Evolutionary conservation across 208 protist species (phyloP).

Genomic region (Porcisia hertigi): DNA sequence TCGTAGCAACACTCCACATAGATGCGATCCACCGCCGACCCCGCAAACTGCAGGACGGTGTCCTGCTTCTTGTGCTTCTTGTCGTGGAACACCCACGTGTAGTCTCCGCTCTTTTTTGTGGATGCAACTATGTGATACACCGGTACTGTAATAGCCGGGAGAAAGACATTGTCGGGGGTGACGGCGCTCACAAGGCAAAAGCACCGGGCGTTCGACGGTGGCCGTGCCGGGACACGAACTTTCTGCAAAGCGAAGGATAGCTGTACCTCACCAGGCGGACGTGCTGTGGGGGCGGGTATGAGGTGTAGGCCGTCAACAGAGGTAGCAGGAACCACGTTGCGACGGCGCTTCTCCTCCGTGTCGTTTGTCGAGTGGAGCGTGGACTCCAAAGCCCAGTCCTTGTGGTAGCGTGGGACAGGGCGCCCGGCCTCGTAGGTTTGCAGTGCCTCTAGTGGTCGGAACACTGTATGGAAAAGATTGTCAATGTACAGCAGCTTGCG

Average conservation of each 20-base stretch:
- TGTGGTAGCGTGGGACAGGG: conserved; percentile 31
- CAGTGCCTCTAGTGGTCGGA: conserved; percentile 31
- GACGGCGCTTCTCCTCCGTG: conserved; percentile 56
- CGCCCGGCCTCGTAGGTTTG: conserved; percentile 31
- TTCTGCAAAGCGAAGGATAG: conserved; percentile 48
- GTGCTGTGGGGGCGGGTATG: conserved; percentile 7
- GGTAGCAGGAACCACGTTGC: conserved; percentile 53
- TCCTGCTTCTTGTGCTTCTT: conserved; percentile 25
- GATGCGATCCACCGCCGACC: conserved; percentile 43
- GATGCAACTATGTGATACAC: conserved; percentile 38
- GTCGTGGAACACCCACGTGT: conserved; percentile 65
- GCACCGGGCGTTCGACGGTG: conserved; percentile 40
- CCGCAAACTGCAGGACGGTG: conserved; percentile 39
- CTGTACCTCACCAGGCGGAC: conserved; percentile 14
- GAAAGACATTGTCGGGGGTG: conserved; percentile 48
- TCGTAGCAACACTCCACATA: conserved; percentile 88
- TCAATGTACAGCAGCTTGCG: conserved; percentile 47
- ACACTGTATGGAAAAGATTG: conserved; percentile 44
- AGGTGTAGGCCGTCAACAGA: conserved; percentile 28
- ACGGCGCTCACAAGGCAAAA: conserved; percentile 78
- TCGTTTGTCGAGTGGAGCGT: conserved; percentile 51
- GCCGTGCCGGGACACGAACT: conserved; percentile 41
- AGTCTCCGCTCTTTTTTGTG: conserved; percentile 36
- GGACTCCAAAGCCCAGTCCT: conserved; percentile 44
- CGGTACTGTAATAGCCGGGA: conserved; percentile 59